Evolutionary conservation across 1,284 basidiomycete species (phyloP).

Genomic region (Cutaneotrichosporon cavernicola): DNA sequence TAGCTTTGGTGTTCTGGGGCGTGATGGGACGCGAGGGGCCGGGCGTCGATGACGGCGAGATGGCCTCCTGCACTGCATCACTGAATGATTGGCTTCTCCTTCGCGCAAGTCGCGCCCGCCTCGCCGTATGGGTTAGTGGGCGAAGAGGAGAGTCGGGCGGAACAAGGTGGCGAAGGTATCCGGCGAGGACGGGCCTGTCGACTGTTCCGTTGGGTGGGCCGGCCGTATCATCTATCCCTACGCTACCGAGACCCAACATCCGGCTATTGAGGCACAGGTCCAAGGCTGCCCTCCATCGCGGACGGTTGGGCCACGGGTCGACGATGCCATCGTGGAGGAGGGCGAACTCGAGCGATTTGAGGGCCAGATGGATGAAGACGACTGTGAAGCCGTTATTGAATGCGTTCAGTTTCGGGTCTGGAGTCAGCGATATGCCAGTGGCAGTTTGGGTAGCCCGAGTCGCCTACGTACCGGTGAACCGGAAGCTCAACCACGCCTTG

Average conservation of each 20-base stretch:
- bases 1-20: not conserved
- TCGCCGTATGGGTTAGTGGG: not conserved
- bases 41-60: not conserved
- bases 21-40: not conserved
- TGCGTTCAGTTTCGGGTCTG: conserved; percentile 37
- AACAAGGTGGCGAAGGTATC: conserved; percentile 30
- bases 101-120: not conserved
- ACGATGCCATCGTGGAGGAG: conserved; percentile 31
- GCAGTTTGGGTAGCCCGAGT: too few species aligned
- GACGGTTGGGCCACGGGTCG: conserved; percentile 36
- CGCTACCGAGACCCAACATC: conserved; percentile 36
- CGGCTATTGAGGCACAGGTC: conserved; percentile 39
- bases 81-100: not conserved
- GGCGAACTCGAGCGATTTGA: conserved; percentile 41
- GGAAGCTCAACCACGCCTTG: conserved; percentile 27
- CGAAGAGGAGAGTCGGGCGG: not conserved
- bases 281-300: conserved; percentile 27
- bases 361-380: conserved; percentile 32
- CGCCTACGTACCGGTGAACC: conserved; percentile 35
- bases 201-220: conserved; percentile 10
- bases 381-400: conserved; percentile 40
- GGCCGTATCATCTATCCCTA: conserved; percentile 23
- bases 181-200: conserved; percentile 4
- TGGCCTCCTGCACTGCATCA: not conserved
- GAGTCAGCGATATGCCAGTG: not conserved